Conservation (phyloP, 106 monocot species). For the Apostasia shenzhenica region DNA sequence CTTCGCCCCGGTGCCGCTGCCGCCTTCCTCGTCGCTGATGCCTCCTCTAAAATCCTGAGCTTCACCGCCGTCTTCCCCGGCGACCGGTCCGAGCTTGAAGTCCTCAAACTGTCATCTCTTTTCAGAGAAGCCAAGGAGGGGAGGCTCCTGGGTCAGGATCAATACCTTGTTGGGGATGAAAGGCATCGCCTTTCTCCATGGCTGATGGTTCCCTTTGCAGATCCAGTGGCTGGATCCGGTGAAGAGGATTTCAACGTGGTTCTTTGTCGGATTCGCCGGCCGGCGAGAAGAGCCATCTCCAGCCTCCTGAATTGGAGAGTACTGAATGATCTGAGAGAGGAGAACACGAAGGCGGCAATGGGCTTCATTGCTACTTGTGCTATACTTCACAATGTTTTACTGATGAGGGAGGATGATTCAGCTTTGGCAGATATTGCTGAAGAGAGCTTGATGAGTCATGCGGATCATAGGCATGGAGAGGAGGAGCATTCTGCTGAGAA, state of each 20-base stretch:
- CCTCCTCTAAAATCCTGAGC: constrained; percentile 34
- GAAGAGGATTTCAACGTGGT: constrained; percentile 53
- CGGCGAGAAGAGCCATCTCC: constrained; percentile 25
- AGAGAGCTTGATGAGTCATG: not conserved
- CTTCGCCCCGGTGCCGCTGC: constrained; percentile 8
- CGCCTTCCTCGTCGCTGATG: constrained; percentile 49
- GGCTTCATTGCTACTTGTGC: constrained; percentile 74
- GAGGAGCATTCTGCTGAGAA: constrained; percentile 11
- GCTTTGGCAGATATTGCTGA: constrained; percentile 16
- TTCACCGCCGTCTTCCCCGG: constrained; percentile 33
- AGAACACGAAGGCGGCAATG: constrained; percentile 35
- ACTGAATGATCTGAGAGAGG: constrained; percentile 39
- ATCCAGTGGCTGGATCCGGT: constrained; percentile 12
- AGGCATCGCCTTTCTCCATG: constrained; percentile 48
- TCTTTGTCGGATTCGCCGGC: constrained; percentile 29
- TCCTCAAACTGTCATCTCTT: constrained; percentile 30
- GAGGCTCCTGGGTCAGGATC: constrained; percentile 11
- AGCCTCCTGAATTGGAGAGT: constrained; percentile 70
- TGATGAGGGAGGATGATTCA: constrained; percentile 61
- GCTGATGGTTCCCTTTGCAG: constrained; percentile 64
- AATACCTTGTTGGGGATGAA: constrained; percentile 45
- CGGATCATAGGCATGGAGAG: not conserved
- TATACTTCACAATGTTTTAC: constrained; percentile 63
- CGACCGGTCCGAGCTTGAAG: constrained; percentile 14
- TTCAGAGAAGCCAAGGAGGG: constrained; percentile 34